Percentiles rank a stretch among this genome's conserved stretches.
These are phyloP conservation scores for Neurospora intermedia DNA, from an alignment of 495 filamentous ascomycete species.

Conservation along the genomic window DNA sequence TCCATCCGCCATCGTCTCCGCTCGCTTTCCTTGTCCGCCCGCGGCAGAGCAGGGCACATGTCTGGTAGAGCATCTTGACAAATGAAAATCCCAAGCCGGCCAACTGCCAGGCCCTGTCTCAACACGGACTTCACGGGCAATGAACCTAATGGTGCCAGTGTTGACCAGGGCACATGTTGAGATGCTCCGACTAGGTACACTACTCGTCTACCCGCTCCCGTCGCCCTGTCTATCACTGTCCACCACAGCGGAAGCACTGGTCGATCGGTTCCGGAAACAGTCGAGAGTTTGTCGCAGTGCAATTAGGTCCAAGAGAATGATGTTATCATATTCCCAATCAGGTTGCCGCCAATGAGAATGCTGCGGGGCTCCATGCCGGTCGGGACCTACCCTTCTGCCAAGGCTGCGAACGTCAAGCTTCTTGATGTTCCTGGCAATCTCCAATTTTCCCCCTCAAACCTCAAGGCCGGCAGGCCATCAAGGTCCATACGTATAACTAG, in stretches of 20 bases:
- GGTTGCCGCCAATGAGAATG: constrained; percentile 8
- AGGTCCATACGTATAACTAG: background rate
- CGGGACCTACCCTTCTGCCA: background rate
- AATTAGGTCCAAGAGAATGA: constrained; percentile 13
- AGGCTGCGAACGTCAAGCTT: background rate
- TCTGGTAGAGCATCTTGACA: background rate
- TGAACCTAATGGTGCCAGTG: background rate
- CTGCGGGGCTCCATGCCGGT: background rate
- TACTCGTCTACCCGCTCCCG: background rate
- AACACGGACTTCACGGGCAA: background rate
- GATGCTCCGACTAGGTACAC: background rate
- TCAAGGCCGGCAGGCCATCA: background rate
- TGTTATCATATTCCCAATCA: constrained; percentile 17
- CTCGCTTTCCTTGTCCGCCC: background rate
- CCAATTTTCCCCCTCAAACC: background rate
- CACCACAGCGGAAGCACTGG: background rate
- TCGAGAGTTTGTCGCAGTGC: background rate
- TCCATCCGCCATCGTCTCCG: background rate
- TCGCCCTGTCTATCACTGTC: background rate
- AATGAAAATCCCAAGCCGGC: background rate
- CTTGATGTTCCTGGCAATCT: background rate
- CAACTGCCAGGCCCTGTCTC: background rate
- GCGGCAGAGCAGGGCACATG: background rate
- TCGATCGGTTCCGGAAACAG: constrained; percentile 9
- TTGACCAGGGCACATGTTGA: too few species aligned